These are phyloP conservation scores for Parafenestella ontariensis DNA, from an alignment of 2,329 filamentous ascomycete genomes.

Conservation along the genomic window DNA sequence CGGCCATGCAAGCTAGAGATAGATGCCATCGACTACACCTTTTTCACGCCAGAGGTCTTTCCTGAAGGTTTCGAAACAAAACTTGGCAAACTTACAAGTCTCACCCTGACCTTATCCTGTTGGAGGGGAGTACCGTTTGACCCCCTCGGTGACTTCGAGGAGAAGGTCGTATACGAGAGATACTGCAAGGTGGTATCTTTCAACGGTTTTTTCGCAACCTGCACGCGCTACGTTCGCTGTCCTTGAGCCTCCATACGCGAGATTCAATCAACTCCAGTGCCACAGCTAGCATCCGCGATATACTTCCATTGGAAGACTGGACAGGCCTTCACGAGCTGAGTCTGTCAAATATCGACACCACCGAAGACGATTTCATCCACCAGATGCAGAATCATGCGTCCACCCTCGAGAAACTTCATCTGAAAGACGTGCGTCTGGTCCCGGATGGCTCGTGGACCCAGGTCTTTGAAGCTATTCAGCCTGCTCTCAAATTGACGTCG, in stretches of 20 bases:
- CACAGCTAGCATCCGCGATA: background rate
- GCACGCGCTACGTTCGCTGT: background rate
- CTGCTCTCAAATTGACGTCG: background rate
- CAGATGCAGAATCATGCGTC: background rate
- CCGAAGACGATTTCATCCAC: background rate
- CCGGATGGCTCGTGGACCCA: background rate
- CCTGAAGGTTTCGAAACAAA: background rate
- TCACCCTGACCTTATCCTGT: background rate
- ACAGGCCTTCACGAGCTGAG: background rate
- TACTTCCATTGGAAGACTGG: background rate
- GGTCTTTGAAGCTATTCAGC: background rate
- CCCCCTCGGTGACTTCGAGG: background rate
- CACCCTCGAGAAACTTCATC: background rate
- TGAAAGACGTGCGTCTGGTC: background rate
- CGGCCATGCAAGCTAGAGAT: background rate
- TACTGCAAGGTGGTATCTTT: background rate
- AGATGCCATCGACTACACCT: background rate
- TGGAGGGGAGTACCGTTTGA: background rate
- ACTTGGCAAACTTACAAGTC: background rate
- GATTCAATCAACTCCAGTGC: background rate
- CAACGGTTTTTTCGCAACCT: background rate
- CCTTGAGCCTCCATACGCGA: background rate
- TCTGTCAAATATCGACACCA: background rate
- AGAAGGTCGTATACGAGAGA: background rate
- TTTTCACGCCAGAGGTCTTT: background rate